phyloP scores from a whole-genome alignment of 306 rosid species.

The Trifolium dubium region DNA sequence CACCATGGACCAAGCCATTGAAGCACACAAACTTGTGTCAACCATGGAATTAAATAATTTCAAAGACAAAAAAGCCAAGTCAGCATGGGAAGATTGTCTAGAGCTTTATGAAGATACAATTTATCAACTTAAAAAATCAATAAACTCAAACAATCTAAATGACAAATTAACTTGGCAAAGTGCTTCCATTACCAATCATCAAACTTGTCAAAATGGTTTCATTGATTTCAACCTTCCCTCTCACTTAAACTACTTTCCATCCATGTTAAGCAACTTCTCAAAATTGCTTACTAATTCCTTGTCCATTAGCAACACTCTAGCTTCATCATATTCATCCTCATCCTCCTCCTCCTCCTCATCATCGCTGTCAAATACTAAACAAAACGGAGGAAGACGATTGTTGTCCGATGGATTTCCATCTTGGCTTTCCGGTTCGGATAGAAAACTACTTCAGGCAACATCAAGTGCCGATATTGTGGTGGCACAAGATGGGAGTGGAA shows the following conservation, averaged over 20 bases:
- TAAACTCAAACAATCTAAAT: slow-evolving; percentile 39
- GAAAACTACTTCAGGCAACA: slow-evolving; percentile 54
- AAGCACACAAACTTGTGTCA: slow-evolving; percentile 59
- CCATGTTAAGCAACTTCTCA: slow-evolving; percentile 62
- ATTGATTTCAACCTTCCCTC: slow-evolving; percentile 51
- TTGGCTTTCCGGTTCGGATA: slow-evolving; percentile 63
- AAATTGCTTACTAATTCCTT: slow-evolving; percentile 77
- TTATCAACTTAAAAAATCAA: slow-evolving; percentile 60
- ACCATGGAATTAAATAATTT: slow-evolving; percentile 51
- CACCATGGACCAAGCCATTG: slow-evolving; percentile 70
- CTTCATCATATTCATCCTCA: slow-evolving; percentile 4
- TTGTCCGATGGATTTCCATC: slow-evolving; percentile 51
- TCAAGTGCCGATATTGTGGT: slow-evolving; percentile 60
- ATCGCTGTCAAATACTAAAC: slow-evolving; percentile 13
- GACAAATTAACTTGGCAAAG: slow-evolving; percentile 71
- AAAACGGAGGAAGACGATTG: slow-evolving; percentile 49
- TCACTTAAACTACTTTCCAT: slow-evolving; percentile 50
- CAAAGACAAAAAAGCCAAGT: slow-evolving; percentile 46
- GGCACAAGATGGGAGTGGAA: slow-evolving; percentile 74
- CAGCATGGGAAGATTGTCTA: slow-evolving; percentile 74
- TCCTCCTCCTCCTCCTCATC: neutral
- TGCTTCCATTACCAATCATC: slow-evolving; percentile 77
- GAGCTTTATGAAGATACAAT: slow-evolving; percentile 77
- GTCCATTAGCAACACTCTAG: slow-evolving; percentile 49
- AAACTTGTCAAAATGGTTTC: slow-evolving; percentile 81